These are phyloP conservation scores for Amphichorda felina DNA, from an alignment of 2,329 filamentous ascomycete genomes.

Conservation along the genomic window DNA sequence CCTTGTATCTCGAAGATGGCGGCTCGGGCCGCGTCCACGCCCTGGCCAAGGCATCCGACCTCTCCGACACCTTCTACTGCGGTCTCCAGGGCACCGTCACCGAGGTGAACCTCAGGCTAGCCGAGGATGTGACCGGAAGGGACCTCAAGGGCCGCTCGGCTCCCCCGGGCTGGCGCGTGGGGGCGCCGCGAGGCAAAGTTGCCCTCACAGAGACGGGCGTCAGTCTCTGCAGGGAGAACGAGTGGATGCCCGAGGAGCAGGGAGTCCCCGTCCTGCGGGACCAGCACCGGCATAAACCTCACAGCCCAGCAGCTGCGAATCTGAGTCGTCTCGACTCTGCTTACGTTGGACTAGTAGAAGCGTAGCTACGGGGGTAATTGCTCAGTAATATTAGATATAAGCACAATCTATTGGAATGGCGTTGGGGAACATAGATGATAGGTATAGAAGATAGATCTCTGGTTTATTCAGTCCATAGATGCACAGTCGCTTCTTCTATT, in stretches of 20 bases:
- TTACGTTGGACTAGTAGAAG: not conserved
- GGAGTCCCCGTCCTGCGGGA: not conserved
- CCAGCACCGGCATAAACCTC: conserved; percentile 1
- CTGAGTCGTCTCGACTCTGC: conserved; percentile 1
- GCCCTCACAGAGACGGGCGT: conserved; percentile 19
- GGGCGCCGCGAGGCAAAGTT: conserved; percentile 8
- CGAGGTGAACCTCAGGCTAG: conserved; percentile 24
- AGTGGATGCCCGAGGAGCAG: conserved; percentile 2
- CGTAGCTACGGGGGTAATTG: not conserved
- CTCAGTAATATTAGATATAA: not conserved
- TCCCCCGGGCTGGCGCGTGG: conserved; percentile 12
- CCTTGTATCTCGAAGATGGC: conserved; percentile 27
- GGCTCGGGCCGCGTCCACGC: conserved; percentile 27
- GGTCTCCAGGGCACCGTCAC: conserved; percentile 34
- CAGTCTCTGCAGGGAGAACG: conserved; percentile 4
- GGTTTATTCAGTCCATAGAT: not conserved
- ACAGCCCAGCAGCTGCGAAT: not conserved
- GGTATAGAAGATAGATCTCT: not conserved
- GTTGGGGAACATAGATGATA: not conserved
- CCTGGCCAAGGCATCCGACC: conserved; percentile 32
- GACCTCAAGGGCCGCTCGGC: conserved; percentile 5
- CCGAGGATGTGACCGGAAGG: conserved; percentile 8
- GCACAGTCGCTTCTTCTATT: not conserved
- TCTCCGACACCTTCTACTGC: conserved; percentile 34
- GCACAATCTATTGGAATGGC: not conserved